Percentiles rank a stretch among this genome's conserved stretches.
Evolutionary conservation across 148 eudicot species (phyloP).

Genomic region (Rhododendron williamsianum): DNA sequence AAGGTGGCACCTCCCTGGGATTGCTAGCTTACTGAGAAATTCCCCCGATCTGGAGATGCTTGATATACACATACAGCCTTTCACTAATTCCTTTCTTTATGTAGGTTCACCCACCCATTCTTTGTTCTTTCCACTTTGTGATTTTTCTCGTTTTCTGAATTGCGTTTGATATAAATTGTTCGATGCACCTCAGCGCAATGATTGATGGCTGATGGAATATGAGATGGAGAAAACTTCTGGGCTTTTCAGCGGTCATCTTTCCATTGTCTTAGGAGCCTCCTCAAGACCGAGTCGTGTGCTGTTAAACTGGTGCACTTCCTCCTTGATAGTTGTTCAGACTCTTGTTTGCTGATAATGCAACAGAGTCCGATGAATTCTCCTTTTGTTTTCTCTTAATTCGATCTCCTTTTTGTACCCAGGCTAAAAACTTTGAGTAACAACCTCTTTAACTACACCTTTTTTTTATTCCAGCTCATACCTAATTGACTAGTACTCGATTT

Average conservation of each 20-base stretch:
- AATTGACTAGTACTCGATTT: too few species aligned
- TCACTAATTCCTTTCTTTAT: background rate
- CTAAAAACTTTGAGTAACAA: too few species aligned
- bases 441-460: too few species aligned
- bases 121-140: background rate
- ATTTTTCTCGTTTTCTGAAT: background rate
- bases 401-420: too few species aligned
- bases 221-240: constrained; percentile 11
- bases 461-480: too few species aligned
- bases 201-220: background rate
- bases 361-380: too few species aligned
- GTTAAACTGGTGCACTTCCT: constrained; percentile 8
- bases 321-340: background rate
- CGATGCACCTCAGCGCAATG: background rate
- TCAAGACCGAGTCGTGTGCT: background rate
- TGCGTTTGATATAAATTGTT: background rate
- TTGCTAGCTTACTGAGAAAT: constrained; percentile 10
- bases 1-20: constrained; percentile 16
- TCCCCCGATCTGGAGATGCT: constrained; percentile 13
- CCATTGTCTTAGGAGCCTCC: constrained; percentile 3
- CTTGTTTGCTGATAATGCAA: background rate
- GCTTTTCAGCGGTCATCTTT: background rate
- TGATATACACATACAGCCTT: background rate
- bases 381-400: too few species aligned
- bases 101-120: background rate